These are phyloP conservation scores for Xylaria scruposa DNA, from an alignment of 495 filamentous ascomycete species.

Conservation along the genomic window DNA sequence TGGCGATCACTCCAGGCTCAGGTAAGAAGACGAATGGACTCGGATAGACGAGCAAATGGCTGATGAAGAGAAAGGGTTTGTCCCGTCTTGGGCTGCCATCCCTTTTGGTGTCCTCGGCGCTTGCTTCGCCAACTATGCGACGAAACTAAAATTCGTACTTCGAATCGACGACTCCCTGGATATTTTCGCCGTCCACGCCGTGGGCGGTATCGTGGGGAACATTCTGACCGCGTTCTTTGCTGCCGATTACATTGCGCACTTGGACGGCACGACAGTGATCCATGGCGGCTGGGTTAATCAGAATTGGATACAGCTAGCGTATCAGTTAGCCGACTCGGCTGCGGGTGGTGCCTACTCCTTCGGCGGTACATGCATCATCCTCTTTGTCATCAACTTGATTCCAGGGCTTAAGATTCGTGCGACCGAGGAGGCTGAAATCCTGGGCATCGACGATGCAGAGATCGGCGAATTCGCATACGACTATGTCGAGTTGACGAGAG, in stretches of 20 bases:
- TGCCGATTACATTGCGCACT: conserved; percentile 86
- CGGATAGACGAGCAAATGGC: conserved; percentile 3
- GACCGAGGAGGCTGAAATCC: conserved; percentile 82
- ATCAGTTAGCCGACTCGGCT: conserved; percentile 88
- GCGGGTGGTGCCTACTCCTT: conserved; percentile 88
- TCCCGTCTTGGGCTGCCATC: conserved; percentile 92
- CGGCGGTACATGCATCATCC: conserved; percentile 80
- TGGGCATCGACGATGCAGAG: conserved; percentile 93
- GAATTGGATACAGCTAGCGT: conserved; percentile 86
- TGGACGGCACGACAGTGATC: conserved; percentile 78
- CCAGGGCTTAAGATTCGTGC: conserved; percentile 84
- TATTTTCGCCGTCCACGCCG: conserved; percentile 90
- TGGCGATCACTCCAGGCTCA: conserved; percentile 91
- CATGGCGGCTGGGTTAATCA: conserved; percentile 90
- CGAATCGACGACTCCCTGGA: conserved; percentile 89
- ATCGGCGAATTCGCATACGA: conserved; percentile 99
- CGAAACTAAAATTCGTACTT: conserved; percentile 92
- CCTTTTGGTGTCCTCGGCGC: conserved; percentile 87
- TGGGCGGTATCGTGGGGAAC: conserved; percentile 91
- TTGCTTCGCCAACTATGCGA: conserved; percentile 89
- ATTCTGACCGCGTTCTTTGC: conserved; percentile 91
- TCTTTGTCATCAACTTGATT: conserved; percentile 86
- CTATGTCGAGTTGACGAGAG: conserved; percentile 90
- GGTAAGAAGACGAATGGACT: conserved; percentile 42
- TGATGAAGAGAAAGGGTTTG: conserved; percentile 62